phyloP scores from a whole-genome alignment of 1,284 basidiomycete species.

The Chalciporus sp. region DNA sequence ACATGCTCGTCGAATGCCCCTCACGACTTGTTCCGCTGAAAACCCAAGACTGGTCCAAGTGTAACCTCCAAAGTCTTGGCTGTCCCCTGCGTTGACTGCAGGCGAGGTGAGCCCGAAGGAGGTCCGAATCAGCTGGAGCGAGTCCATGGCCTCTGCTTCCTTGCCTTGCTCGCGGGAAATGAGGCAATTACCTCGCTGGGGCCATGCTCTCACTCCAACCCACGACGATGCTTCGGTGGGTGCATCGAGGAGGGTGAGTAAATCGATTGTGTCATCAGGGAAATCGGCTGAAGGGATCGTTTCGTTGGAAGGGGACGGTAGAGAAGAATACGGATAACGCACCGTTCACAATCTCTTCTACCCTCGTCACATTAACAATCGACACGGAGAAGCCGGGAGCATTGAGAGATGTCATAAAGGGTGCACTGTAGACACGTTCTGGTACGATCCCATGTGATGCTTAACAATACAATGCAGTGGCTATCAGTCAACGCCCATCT shows the following conservation, averaged over 20 bases:
- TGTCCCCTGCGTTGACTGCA: background rate
- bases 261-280: slow-evolving; percentile 18
- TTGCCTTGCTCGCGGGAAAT: background rate
- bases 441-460: slow-evolving; percentile 28
- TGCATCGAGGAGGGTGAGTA: slow-evolving; percentile 40
- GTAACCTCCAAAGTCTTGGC: background rate
- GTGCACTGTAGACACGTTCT: slow-evolving; percentile 37
- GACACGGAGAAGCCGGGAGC: slow-evolving; percentile 48
- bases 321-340: background rate
- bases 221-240: slow-evolving; percentile 43
- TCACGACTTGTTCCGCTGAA: slow-evolving; percentile 18
- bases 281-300: background rate
- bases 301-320: background rate
- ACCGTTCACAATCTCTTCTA: slow-evolving; percentile 17
- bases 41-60: slow-evolving; percentile 17
- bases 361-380: slow-evolving; percentile 37
- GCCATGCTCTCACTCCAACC: slow-evolving; percentile 35
- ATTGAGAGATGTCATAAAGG: slow-evolving; percentile 50
- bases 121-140: slow-evolving; percentile 9
- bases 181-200: background rate
- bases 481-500: background rate
- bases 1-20: slow-evolving; percentile 36
- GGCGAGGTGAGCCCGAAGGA: background rate
- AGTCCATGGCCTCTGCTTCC: slow-evolving; percentile 12
- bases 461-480: background rate